phyloP scores from a whole-genome alignment of 2,329 filamentous ascomycete genomes.

The Teratosphaeriaceae sp. region DNA sequence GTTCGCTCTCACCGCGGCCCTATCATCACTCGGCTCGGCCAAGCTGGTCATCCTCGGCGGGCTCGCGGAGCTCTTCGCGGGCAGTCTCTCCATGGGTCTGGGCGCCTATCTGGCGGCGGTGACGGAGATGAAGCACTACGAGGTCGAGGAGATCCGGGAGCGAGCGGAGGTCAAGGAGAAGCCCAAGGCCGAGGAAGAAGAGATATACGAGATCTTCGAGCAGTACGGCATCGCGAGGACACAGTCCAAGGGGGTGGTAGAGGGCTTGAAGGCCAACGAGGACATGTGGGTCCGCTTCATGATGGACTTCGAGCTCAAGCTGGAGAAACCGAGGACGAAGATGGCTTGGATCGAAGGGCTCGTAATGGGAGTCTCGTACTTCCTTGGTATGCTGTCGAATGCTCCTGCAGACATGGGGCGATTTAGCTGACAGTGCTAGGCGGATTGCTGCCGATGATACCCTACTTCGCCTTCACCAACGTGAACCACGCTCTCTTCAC shows the following conservation, averaged over 20 bases:
- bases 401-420: neutral
- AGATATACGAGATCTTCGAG: slow-evolving; percentile 41
- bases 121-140: slow-evolving; percentile 48
- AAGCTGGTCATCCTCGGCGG: slow-evolving; percentile 32
- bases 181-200: slow-evolving; percentile 36
- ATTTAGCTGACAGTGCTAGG: slow-evolving; percentile 13
- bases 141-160: slow-evolving; percentile 44
- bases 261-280: slow-evolving; percentile 43
- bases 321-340: slow-evolving; percentile 38
- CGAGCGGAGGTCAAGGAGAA: slow-evolving; percentile 38
- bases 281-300: slow-evolving; percentile 48
- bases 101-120: slow-evolving; percentile 39
- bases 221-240: slow-evolving; percentile 43
- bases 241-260: slow-evolving; percentile 42
- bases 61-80: slow-evolving; percentile 33
- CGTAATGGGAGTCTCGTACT: slow-evolving; percentile 34
- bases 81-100: slow-evolving; percentile 34
- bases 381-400: slow-evolving; percentile 21
- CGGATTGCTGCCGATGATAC: slow-evolving; percentile 42
- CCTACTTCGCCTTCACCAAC: slow-evolving; percentile 42
- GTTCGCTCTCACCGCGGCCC: slow-evolving; percentile 68
- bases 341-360: slow-evolving; percentile 42
- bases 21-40: slow-evolving; percentile 45
- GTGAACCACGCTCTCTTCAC: slow-evolving; percentile 38
- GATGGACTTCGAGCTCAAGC: slow-evolving; percentile 52